Evolutionary conservation across 257 asterid genomes (phyloP).

Genomic region (Hygrophila difformis): DNA sequence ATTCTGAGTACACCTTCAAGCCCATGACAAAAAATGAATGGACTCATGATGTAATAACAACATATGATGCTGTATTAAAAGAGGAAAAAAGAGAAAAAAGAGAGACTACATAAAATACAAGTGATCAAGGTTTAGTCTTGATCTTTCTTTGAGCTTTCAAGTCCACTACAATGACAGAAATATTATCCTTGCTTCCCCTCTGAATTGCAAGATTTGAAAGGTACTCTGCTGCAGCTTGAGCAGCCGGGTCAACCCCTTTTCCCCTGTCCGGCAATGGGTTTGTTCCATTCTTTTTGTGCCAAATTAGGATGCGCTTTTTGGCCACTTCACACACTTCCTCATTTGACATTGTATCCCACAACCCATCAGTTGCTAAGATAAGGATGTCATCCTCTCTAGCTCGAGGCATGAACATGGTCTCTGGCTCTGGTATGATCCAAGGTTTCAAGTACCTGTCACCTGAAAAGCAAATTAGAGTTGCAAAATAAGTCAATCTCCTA

Average conservation of each 20-base stretch:
- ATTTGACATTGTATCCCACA: conserved; percentile 80
- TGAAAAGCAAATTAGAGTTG: too few relatives aligned
- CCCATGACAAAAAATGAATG: conserved; percentile 58
- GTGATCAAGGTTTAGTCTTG: conserved; percentile 68
- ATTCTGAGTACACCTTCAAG: conserved; percentile 36
- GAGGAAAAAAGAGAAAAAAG: too few relatives aligned
- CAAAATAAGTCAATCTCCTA: too few relatives aligned
- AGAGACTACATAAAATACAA: too few relatives aligned
- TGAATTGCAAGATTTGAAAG: conserved; percentile 65
- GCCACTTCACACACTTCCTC: conserved; percentile 78
- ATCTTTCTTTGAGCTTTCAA: conserved; percentile 66
- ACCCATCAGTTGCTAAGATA: conserved; percentile 67
- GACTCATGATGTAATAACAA: conserved; percentile 35
- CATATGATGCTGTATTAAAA: too few relatives aligned
- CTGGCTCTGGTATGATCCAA: conserved; percentile 82
- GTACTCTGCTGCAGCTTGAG: conserved; percentile 84
- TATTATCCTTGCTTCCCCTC: conserved; percentile 72
- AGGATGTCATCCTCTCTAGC: conserved; percentile 78
- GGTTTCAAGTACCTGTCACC: conserved; percentile 88
- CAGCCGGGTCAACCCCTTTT: conserved; percentile 61
- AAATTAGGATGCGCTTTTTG: conserved; percentile 47
- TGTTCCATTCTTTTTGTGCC: conserved; percentile 77
- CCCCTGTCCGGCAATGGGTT: conserved; percentile 42
- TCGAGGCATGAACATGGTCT: conserved; percentile 65
- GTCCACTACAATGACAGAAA: conserved; percentile 73